Evolutionary conservation across 2,329 filamentous ascomycete genomes (phyloP), one percentile per base, ranked within the genome.

Genomic region (Pseudogymnoascus sp.): DNA sequence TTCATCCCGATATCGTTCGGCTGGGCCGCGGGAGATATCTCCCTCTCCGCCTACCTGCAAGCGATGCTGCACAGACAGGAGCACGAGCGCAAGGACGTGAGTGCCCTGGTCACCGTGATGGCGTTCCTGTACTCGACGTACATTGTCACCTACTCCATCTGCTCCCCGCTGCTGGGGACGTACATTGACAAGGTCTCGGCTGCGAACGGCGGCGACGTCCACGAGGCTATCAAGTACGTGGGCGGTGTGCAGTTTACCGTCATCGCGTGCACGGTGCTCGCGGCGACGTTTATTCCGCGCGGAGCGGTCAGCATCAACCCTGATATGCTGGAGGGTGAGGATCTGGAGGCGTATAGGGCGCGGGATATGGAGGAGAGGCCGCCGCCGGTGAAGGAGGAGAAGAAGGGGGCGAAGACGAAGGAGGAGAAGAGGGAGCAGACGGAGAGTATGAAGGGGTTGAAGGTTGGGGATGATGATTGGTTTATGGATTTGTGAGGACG

Each of bases 1-100:
- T 78, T 80, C 62, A 69, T 79, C 20, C 78, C 78, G 2, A 73
- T 79, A 58, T 76, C 74, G 2, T 79, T 80, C 58, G 78, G 78
- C 18, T 81, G 78, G 78, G 79, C 79, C 0, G 78, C 79, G 3
- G 78, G 78, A 12, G 78, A 81, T 60, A 78, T 81, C 12, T 79
- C 77, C 3, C 74, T 81, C 0, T 76, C 76, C 1, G 79, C 79
- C 1, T 81, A 80, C 66, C 79, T 81, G 57, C 79, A 81, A 66
- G 77, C 78, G 3, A 76, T 76, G 5, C 72, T 81, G n/a, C 22
- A 43, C 0, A 72, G 77, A 22, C 70, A 77, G 25, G 78, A 80
- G 64, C 71, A 71, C 8, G 70, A 76, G 43, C 74, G 75, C 37
- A 72, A 74, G 50, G 75, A 78, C 41, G 77, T 81, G 1, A 79